These are phyloP conservation scores for Ambrosiella cleistominuta DNA, from an alignment of 2,329 filamentous ascomycete species.

Conservation along the genomic window DNA sequence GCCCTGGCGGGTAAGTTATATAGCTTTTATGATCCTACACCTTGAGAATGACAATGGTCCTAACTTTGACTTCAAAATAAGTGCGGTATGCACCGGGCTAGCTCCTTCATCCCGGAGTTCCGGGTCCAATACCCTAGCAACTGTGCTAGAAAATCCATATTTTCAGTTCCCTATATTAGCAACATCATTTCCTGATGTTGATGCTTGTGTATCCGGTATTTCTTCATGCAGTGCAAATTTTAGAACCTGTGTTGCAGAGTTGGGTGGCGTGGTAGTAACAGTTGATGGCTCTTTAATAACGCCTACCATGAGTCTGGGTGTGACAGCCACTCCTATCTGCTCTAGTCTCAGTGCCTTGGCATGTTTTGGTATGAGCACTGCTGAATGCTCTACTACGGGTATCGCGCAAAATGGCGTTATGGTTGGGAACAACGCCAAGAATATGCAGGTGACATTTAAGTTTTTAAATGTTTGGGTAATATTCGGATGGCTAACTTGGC, in stretches of 20 bases:
- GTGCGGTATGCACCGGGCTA: constrained; percentile 38
- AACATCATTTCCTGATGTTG: constrained; percentile 33
- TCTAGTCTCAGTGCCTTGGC: constrained; percentile 35
- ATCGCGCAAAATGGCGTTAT: constrained; percentile 14
- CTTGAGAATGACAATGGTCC: background rate
- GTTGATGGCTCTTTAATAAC: constrained; percentile 34
- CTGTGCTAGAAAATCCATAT: constrained; percentile 38
- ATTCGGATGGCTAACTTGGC: background rate
- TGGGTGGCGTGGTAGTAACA: constrained; percentile 34
- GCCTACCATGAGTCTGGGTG: constrained; percentile 24
- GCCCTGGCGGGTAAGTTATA: constrained; percentile 30
- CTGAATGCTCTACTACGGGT: constrained; percentile 21
- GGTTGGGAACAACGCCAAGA: constrained; percentile 7
- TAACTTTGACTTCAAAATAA: constrained; percentile 17
- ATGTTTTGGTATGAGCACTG: constrained; percentile 28
- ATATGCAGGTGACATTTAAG: background rate
- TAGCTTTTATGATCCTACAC: background rate
- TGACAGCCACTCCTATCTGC: constrained; percentile 36
- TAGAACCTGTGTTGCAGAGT: constrained; percentile 31
- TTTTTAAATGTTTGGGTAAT: background rate
- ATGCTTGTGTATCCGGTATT: constrained; percentile 34
- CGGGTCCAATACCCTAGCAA: constrained; percentile 23
- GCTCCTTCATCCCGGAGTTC: constrained; percentile 27
- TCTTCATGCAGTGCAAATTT: constrained; percentile 36
- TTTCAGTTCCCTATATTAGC: constrained; percentile 43